Percentiles rank a stretch among this genome's conserved stretches.
phyloP scores from a whole-genome alignment of 306 rosid species.

The Malus domestica region ASM211411v1 NC_041796.1:29283001-29283500 shows the following conservation, averaged over 20 bases:
- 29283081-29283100: neutral
- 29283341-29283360: conserved; percentile 42
- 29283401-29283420: conserved; percentile 34
- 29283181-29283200: neutral
- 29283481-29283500: conserved; percentile 58
- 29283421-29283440: conserved; percentile 33
- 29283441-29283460: conserved; percentile 59
- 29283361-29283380: conserved; percentile 50
- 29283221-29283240: conserved; percentile 72
- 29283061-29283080: neutral
- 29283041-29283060: neutral
- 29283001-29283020: neutral
- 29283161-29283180: neutral
- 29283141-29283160: neutral
- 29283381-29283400: conserved; percentile 62
- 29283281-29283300: conserved; percentile 22
- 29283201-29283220: neutral
- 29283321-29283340: conserved; percentile 39
- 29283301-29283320: conserved; percentile 13
- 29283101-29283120: neutral
- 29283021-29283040: neutral
- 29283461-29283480: conserved; percentile 35
- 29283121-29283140: neutral
- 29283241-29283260: conserved; percentile 63
- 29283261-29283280: conserved; percentile 55